Evolutionary conservation across 495 filamentous ascomycete genomes (phyloP).

Genomic region (Xylaria telfairii): DNA sequence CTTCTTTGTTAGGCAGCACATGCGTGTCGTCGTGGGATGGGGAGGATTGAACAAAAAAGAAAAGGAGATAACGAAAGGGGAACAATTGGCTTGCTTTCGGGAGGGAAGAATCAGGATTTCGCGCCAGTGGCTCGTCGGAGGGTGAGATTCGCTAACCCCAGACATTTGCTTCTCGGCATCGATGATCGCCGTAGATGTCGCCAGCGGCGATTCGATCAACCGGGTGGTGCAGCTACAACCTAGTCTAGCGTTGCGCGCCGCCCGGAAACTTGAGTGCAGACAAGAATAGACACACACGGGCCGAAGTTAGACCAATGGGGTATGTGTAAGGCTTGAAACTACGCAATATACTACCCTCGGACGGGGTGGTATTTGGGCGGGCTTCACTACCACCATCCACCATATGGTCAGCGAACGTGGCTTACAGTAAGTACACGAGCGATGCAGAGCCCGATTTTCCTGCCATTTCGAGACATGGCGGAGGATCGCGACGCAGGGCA

Average conservation of each 20-base stretch:
- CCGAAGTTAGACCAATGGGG: constrained; percentile 7
- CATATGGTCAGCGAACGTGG: constrained; percentile 18
- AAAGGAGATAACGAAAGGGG: neutral
- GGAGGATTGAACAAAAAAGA: constrained; percentile 1
- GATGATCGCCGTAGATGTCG: constrained; percentile 3
- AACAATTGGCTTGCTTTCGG: neutral
- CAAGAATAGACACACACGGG: constrained; percentile 21
- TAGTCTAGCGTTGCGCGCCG: neutral
- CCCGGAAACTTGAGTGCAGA: neutral
- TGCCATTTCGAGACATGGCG: constrained; percentile 10
- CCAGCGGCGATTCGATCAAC: constrained; percentile 3
- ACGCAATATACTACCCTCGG: neutral
- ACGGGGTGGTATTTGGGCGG: neutral
- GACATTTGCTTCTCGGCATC: constrained; percentile 3
- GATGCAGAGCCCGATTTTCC: constrained; percentile 15
- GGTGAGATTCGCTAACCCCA: constrained; percentile 20
- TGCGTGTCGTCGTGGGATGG: neutral
- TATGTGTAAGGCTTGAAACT: neutral
- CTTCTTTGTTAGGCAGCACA: neutral
- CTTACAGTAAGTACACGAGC: neutral
- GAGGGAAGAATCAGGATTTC: constrained; percentile 9
- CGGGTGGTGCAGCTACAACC: neutral
- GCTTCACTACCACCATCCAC: neutral
- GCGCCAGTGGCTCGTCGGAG: constrained; percentile 1
- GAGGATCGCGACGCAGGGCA: neutral